phyloP scores from a whole-genome alignment of 148 eudicot genomes.

The Chenopodium berlandieri region DNA sequence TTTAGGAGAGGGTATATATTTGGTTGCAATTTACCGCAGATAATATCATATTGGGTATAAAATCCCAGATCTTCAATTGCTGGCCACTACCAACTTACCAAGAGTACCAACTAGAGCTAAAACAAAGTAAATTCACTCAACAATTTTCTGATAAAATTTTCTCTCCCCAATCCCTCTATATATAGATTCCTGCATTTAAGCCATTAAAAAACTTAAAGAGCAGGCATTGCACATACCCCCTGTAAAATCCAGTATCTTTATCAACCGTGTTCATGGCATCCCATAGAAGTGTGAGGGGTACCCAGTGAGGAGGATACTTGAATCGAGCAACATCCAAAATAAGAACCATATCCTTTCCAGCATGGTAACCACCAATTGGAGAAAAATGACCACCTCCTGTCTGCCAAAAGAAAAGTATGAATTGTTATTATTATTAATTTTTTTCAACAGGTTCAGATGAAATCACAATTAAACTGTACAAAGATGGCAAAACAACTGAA shows the following conservation, averaged over 20 bases:
- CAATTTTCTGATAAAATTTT: too few relatives aligned
- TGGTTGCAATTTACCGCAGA: too few relatives aligned
- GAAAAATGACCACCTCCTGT: slow-evolving; percentile 60
- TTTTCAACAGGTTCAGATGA: neutral
- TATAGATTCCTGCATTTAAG: too few relatives aligned
- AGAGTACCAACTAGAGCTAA: too few relatives aligned
- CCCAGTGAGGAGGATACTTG: slow-evolving; percentile 59
- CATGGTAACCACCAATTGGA: slow-evolving; percentile 53
- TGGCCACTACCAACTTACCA: too few relatives aligned
- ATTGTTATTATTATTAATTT: neutral
- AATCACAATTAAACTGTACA: too few relatives aligned
- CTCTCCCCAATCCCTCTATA: too few relatives aligned
- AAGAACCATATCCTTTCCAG: slow-evolving; percentile 46
- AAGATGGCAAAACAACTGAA: too few relatives aligned
- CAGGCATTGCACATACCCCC: slow-evolving; percentile 37
- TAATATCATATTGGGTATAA: too few relatives aligned
- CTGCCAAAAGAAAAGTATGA: slow-evolving; percentile 21
- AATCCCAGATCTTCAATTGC: too few relatives aligned
- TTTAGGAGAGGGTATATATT: too few relatives aligned
- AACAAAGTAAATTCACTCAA: too few relatives aligned
- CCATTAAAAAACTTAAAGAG: neutral
- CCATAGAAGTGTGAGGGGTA: slow-evolving; percentile 51
- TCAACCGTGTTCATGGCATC: slow-evolving; percentile 53
- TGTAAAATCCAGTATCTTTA: slow-evolving; percentile 35
- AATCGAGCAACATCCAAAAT: slow-evolving; percentile 60